Percentiles rank a stretch among this genome's conserved stretches.
Conservation (phyloP, 2,329 filamentous ascomycete species). For the Parafenestella ontariensis region DNA sequence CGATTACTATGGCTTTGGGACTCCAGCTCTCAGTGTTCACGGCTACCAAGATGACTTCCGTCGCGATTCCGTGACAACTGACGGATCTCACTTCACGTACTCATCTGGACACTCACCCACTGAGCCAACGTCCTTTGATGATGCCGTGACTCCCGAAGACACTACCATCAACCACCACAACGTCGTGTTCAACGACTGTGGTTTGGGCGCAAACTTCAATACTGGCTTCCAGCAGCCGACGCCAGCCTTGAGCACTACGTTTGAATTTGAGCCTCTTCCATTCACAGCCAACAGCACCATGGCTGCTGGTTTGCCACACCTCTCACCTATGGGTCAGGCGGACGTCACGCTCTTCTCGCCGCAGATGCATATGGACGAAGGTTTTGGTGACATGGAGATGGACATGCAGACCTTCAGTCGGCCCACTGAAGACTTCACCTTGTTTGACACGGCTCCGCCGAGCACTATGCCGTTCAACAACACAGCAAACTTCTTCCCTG, state of each 20-base stretch:
- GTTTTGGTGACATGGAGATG: slow-evolving; percentile 59
- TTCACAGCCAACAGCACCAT: slow-evolving; percentile 32
- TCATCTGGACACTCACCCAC: slow-evolving; percentile 52
- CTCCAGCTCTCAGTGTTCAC: slow-evolving; percentile 38
- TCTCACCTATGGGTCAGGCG: slow-evolving; percentile 73
- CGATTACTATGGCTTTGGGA: slow-evolving; percentile 41
- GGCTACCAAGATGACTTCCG: slow-evolving; percentile 45
- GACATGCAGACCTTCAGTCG: slow-evolving; percentile 40
- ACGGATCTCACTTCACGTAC: slow-evolving; percentile 46
- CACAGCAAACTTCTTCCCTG: slow-evolving; percentile 47
- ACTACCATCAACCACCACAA: slow-evolving; percentile 65
- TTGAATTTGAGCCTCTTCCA: slow-evolving; percentile 52
- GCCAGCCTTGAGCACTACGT: slow-evolving; percentile 47
- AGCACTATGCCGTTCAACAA: slow-evolving; percentile 32
- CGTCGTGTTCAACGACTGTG: slow-evolving; percentile 62
- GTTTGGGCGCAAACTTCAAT: slow-evolving; percentile 68
- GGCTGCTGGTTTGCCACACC: slow-evolving; percentile 54
- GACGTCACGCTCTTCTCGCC: slow-evolving; percentile 75
- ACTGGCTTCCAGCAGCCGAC: slow-evolving; percentile 65
- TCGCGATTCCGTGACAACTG: slow-evolving; percentile 46
- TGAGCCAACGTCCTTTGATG: slow-evolving; percentile 52
- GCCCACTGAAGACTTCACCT: slow-evolving; percentile 65
- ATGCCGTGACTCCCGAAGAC: slow-evolving; percentile 55
- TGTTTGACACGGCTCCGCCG: slow-evolving; percentile 55
- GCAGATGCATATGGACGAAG: slow-evolving; percentile 68